A percentile compares a stretch with the other conserved stretches of the same genome.
Evolutionary conservation across 345 rosid genomes (phyloP).

Genomic region (Eucalyptus marginata): DNA sequence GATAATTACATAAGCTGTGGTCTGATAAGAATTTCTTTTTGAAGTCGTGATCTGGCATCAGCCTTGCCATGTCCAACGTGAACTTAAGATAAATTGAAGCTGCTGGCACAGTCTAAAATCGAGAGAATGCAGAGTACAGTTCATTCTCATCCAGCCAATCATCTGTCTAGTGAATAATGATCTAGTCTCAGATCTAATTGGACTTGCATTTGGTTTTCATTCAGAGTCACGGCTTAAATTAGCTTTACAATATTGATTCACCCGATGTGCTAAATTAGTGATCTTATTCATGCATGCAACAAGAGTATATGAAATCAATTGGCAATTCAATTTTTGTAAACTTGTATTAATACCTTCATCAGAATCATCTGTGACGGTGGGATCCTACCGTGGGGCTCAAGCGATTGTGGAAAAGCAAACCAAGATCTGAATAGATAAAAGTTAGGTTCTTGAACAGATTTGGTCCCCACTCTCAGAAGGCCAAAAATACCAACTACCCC

Average conservation of each 20-base stretch:
- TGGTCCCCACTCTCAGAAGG: neutral
- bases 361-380: neutral
- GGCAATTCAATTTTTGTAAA: neutral
- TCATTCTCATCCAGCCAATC: neutral
- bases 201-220: neutral
- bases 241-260: neutral
- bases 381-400: neutral
- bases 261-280: neutral
- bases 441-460: neutral
- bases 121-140: neutral
- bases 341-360: neutral
- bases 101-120: neutral
- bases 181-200: neutral
- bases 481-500: neutral
- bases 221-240: neutral
- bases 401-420: neutral
- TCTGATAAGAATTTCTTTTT: neutral
- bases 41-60: neutral
- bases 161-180: neutral
- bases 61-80: neutral
- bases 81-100: neutral
- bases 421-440: neutral
- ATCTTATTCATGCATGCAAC: rapidly evolving
- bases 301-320: neutral
- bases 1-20: neutral